Evolutionary conservation across 495 filamentous ascomycete genomes (phyloP).

Genomic region (Penicillium coprophilum): DNA sequence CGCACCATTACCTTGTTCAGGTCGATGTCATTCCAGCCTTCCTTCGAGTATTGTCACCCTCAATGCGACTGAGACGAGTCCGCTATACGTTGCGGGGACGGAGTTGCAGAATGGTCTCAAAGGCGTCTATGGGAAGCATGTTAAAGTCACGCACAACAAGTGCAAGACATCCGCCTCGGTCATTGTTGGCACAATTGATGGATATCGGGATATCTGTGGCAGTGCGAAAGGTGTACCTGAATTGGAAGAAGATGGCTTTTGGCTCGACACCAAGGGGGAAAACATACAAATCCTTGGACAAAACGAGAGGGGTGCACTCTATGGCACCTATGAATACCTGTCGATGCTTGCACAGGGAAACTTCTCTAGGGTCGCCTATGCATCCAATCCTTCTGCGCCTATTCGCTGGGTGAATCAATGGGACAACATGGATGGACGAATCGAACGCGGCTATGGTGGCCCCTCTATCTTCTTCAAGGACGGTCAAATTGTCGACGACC

Average conservation of each 20-base stretch:
- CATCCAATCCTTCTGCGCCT: conserved; percentile 58
- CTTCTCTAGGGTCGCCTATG: conserved; percentile 51
- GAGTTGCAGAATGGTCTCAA: conserved; percentile 60
- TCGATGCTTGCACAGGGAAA: conserved; percentile 62
- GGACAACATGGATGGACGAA: conserved; percentile 70
- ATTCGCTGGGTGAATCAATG: conserved; percentile 74
- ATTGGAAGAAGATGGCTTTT: conserved; percentile 64
- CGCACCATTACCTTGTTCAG: conserved; percentile 49
- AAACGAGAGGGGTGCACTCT: conserved; percentile 67
- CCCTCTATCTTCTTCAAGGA: conserved; percentile 66
- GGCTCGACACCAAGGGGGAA: conserved; percentile 47
- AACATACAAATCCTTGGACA: conserved; percentile 61
- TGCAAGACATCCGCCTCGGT: conserved; percentile 38
- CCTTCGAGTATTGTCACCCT: conserved; percentile 55
- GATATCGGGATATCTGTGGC: conserved; percentile 46
- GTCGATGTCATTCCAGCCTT: conserved; percentile 33
- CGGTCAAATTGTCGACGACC: conserved; percentile 53
- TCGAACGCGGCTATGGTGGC: conserved; percentile 70
- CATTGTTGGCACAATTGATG: conserved; percentile 56
- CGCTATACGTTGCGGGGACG: conserved; percentile 56
- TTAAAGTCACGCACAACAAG: conserved; percentile 33
- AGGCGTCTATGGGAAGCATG: conserved; percentile 50
- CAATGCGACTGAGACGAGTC: conserved; percentile 51
- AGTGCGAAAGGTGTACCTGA: conserved; percentile 33
- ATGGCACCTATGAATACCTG: conserved; percentile 69